Conservation (phyloP, 2,329 filamentous ascomycete genomes). For the Colletotrichum orchidophilum region DNA sequence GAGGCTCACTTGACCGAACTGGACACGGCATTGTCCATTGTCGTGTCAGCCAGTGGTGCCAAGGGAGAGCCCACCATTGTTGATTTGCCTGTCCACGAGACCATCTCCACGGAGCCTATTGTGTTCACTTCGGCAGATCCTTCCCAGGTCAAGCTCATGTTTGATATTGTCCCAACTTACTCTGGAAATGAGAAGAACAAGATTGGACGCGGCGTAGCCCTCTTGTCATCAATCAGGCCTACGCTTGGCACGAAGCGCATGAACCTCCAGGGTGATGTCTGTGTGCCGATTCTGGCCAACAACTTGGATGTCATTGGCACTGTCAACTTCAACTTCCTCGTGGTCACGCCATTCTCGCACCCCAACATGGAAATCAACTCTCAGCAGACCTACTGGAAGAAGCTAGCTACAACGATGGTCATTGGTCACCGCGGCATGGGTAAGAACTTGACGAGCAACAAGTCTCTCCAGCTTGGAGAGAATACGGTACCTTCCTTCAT, state of each 20-base stretch:
- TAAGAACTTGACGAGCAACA: conserved; percentile 86
- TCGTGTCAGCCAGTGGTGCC: conserved; percentile 87
- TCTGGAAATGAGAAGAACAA: conserved; percentile 88
- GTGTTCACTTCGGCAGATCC: conserved; percentile 84
- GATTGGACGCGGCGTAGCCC: conserved; percentile 87
- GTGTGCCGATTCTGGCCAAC: conserved; percentile 87
- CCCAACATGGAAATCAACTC: conserved; percentile 93
- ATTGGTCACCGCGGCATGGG: conserved; percentile 80
- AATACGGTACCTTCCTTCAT: conserved; percentile 98
- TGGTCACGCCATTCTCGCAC: conserved; percentile 94
- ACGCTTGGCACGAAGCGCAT: conserved; percentile 87
- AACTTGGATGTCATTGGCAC: conserved; percentile 91
- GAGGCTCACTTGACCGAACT: conserved; percentile 93
- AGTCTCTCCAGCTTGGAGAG: conserved; percentile 92
- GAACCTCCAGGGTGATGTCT: conserved; percentile 90
- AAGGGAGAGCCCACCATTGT: conserved; percentile 88
- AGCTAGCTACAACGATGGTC: conserved; percentile 86
- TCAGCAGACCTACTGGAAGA: conserved; percentile 96
- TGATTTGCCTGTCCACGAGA: conserved; percentile 93
- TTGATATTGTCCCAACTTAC: conserved; percentile 96
- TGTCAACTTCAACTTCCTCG: conserved; percentile 95
- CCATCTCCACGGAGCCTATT: conserved; percentile 92
- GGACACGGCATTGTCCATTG: conserved; percentile 91
- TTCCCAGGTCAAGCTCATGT: conserved; percentile 85
- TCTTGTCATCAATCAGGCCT: conserved; percentile 87